A percentile compares a stretch with the other conserved stretches of the same genome.
Evolutionary conservation across 139 green algal genomes (phyloP).

Genomic region (Tetradesmus obliquus): DNA sequence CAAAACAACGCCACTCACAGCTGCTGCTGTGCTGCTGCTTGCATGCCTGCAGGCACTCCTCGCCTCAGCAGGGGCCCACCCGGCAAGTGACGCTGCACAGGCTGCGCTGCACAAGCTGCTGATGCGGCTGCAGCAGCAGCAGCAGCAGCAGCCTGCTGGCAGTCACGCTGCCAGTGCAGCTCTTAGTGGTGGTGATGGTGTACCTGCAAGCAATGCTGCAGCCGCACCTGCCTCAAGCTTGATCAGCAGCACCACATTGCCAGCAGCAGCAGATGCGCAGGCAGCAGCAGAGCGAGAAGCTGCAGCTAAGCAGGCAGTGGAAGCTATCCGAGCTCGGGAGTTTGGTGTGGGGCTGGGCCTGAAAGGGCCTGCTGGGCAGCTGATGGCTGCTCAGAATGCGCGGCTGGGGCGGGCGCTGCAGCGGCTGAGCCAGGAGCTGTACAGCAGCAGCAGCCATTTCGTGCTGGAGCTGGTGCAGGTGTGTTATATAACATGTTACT

Average conservation of each 20-base stretch:
- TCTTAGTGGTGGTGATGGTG: no score
- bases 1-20: no score
- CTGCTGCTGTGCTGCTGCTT: background rate
- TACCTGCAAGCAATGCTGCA: background rate
- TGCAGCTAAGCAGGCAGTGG: background rate
- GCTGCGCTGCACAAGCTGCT: slow-evolving; percentile 14
- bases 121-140: background rate
- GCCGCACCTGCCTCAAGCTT: background rate
- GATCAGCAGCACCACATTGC: background rate
- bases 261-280: background rate
- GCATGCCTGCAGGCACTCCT: background rate
- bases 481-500: no score
- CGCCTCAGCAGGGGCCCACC: background rate
- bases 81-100: background rate
- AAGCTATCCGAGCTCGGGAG: background rate
- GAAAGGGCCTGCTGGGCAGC: background rate
- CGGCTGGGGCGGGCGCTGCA: background rate
- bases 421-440: slow-evolving; percentile 39
- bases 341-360: slow-evolving; percentile 18
- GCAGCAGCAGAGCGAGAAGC: background rate
- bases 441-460: slow-evolving; percentile 47
- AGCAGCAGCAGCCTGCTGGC: background rate
- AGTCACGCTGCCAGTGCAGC: background rate
- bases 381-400: background rate
- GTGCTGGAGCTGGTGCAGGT: slow-evolving; percentile 55